Conservation (phyloP, 345 rosid species). For the Eucalyptus leucophloia region DNA sequence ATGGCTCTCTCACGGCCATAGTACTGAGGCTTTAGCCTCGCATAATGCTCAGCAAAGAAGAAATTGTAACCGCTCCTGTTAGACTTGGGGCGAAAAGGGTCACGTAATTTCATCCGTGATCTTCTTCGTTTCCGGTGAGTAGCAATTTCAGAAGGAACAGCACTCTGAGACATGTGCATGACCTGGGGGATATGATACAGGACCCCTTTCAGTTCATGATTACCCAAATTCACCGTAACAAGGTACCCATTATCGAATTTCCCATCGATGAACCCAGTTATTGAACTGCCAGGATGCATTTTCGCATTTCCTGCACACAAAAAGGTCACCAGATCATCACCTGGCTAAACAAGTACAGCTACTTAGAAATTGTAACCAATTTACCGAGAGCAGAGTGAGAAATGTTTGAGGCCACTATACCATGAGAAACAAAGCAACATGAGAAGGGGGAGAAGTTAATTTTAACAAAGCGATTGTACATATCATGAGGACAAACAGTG, state of each 20-base stretch:
- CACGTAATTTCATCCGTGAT: slow-evolving; percentile 27
- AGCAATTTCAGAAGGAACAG: slow-evolving; percentile 13
- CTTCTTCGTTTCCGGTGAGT: slow-evolving; percentile 36
- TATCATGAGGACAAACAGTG: not conserved
- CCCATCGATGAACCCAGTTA: slow-evolving; percentile 65
- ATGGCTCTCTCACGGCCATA: slow-evolving; percentile 47
- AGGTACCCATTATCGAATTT: slow-evolving; percentile 76
- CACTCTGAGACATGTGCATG: slow-evolving; percentile 8
- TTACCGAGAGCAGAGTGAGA: not conserved
- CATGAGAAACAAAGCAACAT: not conserved
- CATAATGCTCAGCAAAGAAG: slow-evolving; percentile 59
- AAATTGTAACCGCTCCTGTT: slow-evolving; percentile 74
- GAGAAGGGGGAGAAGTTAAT: not conserved
- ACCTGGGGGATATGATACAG: slow-evolving; percentile 34
- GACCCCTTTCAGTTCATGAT: slow-evolving; percentile 52
- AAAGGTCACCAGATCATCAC: not conserved
- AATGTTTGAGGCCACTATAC: not conserved
- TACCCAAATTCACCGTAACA: slow-evolving; percentile 40
- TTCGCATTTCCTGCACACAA: slow-evolving; percentile 17
- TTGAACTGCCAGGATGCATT: slow-evolving; percentile 38
- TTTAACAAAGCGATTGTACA: not conserved
- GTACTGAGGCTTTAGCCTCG: slow-evolving; percentile 44
- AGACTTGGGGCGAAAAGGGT: slow-evolving; percentile 56
- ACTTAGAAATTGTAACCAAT: not conserved
- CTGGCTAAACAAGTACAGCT: not conserved